phyloP scores from a whole-genome alignment of 176 grass and related monocot genomes.

The Carex scoparia region DNA sequence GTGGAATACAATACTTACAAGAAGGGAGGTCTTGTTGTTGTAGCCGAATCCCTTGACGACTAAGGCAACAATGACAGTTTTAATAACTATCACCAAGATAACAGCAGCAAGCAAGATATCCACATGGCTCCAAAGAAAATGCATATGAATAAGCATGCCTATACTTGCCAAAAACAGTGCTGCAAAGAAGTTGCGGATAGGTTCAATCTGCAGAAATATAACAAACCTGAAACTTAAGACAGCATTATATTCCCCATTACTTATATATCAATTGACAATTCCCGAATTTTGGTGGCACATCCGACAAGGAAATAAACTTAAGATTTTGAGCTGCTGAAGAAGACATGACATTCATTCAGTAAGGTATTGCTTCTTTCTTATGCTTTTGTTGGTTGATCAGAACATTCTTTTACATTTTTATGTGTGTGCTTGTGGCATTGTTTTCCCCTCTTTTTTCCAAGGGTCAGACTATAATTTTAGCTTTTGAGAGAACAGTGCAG shows the following conservation, averaged over 20 bases:
- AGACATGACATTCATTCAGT: neutral
- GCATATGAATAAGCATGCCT: slow-evolving; percentile 98
- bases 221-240: slow-evolving; percentile 88
- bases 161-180: slow-evolving; percentile 99
- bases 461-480: neutral
- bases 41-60: slow-evolving; percentile 98
- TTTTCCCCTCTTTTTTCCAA: too few relatives aligned
- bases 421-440: neutral
- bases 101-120: slow-evolving; percentile 98
- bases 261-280: neutral
- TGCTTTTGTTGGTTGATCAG: neutral
- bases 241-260: slow-evolving; percentile 32
- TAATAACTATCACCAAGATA: slow-evolving; percentile 89
- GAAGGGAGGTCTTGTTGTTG: slow-evolving; percentile 94
- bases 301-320: neutral
- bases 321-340: neutral
- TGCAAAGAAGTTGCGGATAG: slow-evolving; percentile 96
- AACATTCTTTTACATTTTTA: neutral
- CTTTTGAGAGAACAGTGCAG: neutral
- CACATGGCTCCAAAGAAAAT: slow-evolving; percentile 99
- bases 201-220: slow-evolving; percentile 97
- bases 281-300: neutral
- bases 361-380: neutral
- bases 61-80: slow-evolving; percentile 76
- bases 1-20: slow-evolving; percentile 55